Percentiles rank a stretch among this genome's conserved stretches.
Conservation (phyloP, 208 protist genomes). For the Entamoeba moshkovskii region DNA sequence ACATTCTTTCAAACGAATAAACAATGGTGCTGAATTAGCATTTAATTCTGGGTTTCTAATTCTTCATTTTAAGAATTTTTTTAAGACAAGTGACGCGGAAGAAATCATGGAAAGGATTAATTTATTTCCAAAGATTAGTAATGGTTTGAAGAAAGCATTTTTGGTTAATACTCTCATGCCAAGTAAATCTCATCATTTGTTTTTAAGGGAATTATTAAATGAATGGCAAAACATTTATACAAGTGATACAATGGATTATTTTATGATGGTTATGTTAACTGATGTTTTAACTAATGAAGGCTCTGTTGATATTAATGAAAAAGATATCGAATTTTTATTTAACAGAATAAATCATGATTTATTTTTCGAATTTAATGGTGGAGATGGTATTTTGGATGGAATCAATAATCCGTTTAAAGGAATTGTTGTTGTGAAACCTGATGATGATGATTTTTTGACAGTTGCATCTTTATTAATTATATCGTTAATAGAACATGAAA, state of each 20-base stretch:
- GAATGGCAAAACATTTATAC: neutral
- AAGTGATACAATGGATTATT: neutral
- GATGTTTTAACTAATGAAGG: neutral
- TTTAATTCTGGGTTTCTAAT: neutral
- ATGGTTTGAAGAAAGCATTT: neutral
- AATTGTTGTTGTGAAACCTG: neutral
- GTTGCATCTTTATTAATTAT: neutral
- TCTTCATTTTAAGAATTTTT: neutral
- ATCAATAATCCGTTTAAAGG: neutral
- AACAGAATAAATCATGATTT: neutral
- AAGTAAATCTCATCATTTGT: neutral
- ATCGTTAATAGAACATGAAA: neutral
- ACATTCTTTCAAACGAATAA: neutral
- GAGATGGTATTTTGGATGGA: neutral
- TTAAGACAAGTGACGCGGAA: neutral
- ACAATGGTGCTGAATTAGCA: neutral
- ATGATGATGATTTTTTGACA: neutral
- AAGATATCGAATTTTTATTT: neutral
- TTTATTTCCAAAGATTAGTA: neutral
- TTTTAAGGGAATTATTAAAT: neutral
- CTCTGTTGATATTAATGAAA: neutral
- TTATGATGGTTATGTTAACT: neutral
- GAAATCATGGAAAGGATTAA: neutral
- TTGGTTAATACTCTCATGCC: neutral
- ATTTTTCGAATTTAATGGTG: neutral